phyloP scores from a whole-genome alignment of 441 rosid species.

The Arabidopsis hybrid region DNA sequence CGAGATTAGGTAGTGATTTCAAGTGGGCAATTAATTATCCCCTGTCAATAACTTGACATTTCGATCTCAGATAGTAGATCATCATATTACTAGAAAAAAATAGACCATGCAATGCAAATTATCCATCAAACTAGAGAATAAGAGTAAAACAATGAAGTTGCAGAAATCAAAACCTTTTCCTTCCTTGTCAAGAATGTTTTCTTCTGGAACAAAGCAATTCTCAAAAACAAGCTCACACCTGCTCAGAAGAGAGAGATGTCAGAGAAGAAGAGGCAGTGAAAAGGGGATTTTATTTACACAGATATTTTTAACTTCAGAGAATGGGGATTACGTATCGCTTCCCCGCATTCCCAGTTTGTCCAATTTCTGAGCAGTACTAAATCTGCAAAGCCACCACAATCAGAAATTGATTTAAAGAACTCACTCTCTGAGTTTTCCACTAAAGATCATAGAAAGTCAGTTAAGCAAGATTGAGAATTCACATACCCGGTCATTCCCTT shows the following conservation, averaged over 20 bases:
- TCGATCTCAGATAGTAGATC: conserved; percentile 1
- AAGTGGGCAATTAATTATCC: background rate
- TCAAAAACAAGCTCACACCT: conserved; percentile 98
- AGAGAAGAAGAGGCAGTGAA: conserved; percentile 37
- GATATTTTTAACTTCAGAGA: conserved; percentile 33
- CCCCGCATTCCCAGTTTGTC: conserved; percentile 99
- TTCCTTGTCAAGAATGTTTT: conserved; percentile 86
- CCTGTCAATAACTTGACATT: background rate
- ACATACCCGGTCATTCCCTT: conserved; percentile 96
- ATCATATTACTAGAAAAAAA: background rate
- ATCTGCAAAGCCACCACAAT: conserved; percentile 63
- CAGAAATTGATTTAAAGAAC: conserved; percentile 9
- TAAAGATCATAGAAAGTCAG: background rate
- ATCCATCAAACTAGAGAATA: background rate
- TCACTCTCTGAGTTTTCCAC: background rate
- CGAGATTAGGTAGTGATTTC: background rate
- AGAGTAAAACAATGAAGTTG: conserved; percentile 32
- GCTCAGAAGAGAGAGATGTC: conserved; percentile 48
- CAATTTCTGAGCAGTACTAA: conserved; percentile 94
- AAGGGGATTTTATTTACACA: conserved; percentile 22
- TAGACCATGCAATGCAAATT: background rate
- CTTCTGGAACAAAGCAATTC: conserved; percentile 89
- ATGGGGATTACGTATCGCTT: conserved; percentile 82
- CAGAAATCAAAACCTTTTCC: conserved; percentile 76
- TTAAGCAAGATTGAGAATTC: conserved; percentile 8